Conservation (phyloP, 1,139 yeast species). For the Candida sanyaensis region DNA sequence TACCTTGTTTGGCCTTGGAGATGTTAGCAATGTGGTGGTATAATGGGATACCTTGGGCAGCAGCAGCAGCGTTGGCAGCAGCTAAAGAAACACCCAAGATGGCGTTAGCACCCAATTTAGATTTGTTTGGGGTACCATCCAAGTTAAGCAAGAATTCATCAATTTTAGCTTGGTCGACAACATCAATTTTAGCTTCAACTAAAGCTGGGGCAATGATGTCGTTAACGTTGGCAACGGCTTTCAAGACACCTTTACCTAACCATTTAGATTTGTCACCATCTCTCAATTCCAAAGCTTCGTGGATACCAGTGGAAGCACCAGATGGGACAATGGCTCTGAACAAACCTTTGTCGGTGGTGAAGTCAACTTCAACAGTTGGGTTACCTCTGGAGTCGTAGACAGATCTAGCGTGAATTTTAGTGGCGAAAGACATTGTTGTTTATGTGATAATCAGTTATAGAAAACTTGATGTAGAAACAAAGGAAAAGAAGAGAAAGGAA, state of each 20-base stretch:
- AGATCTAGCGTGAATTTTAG: constrained; percentile 82
- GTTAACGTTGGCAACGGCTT: constrained; percentile 92
- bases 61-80: constrained; percentile 94
- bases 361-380: constrained; percentile 96
- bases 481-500: constrained; percentile 13
- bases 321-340: constrained; percentile 96
- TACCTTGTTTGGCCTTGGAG: constrained; percentile 54
- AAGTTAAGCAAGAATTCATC: constrained; percentile 76
- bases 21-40: constrained; percentile 82
- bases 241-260: constrained; percentile 93
- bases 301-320: constrained; percentile 95
- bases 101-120: constrained; percentile 95
- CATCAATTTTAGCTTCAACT: constrained; percentile 69
- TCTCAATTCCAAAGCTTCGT: constrained; percentile 94
- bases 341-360: constrained; percentile 80
- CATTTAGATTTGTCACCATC: constrained; percentile 92
- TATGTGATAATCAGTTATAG: constrained; percentile 3
- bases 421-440: constrained; percentile 30
- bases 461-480: constrained; percentile 10
- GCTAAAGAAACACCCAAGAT: constrained; percentile 93
- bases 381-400: constrained; percentile 98
- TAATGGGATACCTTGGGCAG: constrained; percentile 82
- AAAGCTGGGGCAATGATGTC: constrained; percentile 87
- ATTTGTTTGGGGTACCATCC: constrained; percentile 94
- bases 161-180: constrained; percentile 74